Conservation (phyloP, 1,284 basidiomycete genomes). For the Naganishia albida region DNA sequence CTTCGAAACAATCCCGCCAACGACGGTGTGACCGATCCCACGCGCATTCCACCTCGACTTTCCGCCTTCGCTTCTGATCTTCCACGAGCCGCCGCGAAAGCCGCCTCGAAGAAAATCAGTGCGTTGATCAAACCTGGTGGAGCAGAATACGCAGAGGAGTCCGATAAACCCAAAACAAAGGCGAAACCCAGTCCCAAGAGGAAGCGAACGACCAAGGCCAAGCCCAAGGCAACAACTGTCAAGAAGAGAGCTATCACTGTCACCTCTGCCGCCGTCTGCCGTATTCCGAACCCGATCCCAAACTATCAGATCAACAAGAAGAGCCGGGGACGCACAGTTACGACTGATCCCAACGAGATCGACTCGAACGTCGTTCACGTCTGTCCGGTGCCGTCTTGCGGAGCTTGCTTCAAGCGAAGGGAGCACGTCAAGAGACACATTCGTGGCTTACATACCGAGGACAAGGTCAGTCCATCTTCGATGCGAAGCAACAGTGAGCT, state of each 20-base stretch:
- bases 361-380: slow-evolving; percentile 32
- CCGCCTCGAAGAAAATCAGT: slow-evolving; percentile 11
- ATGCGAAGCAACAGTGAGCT: not conserved
- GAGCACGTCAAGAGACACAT: slow-evolving; percentile 36
- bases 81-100: slow-evolving; percentile 5
- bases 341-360: slow-evolving; percentile 23
- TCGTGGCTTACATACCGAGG: slow-evolving; percentile 32
- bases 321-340: slow-evolving; percentile 27
- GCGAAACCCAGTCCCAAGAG: not conserved
- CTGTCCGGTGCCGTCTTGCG: slow-evolving; percentile 33
- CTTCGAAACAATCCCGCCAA: slow-evolving; percentile 12
- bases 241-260: slow-evolving; percentile 11
- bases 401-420: slow-evolving; percentile 33
- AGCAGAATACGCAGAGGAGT: not conserved
- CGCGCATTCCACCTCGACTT: not conserved
- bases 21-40: not conserved
- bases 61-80: not conserved
- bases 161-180: not conserved
- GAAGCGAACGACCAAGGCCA: slow-evolving; percentile 7
- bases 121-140: not conserved
- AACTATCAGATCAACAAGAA: slow-evolving; percentile 30
- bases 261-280: slow-evolving; percentile 11
- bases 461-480: slow-evolving; percentile 32
- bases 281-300: slow-evolving; percentile 23
- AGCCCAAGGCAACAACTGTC: not conserved